Conservation (phyloP, 495 filamentous ascomycete species). For the Acidiella bohemica region DNA sequence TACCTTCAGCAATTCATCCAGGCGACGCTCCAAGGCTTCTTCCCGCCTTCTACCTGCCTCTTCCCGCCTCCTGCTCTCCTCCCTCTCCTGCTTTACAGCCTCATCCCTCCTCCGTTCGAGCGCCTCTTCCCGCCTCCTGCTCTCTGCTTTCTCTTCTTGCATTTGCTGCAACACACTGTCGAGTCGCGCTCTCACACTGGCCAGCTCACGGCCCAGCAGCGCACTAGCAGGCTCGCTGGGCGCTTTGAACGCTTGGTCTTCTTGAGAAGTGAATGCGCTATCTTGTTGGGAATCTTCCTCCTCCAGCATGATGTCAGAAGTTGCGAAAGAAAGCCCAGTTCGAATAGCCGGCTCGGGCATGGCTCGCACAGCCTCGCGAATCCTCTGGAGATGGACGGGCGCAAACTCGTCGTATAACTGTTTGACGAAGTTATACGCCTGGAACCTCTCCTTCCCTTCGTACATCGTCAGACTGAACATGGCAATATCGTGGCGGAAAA, state of each 20-base stretch:
- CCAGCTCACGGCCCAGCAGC: not conserved
- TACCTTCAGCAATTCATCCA: not conserved
- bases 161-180: constrained; percentile 2
- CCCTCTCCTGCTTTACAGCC: not conserved
- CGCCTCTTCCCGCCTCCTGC: not conserved
- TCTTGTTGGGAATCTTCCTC: constrained; percentile 1
- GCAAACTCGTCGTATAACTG: constrained; percentile 5
- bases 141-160: not conserved
- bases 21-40: not conserved
- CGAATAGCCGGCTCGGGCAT: constrained; percentile 1
- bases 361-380: not conserved
- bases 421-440: constrained; percentile 2
- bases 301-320: constrained; percentile 1
- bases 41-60: not conserved
- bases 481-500: constrained; percentile 3
- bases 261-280: constrained; percentile 1
- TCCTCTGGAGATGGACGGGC: constrained; percentile 1
- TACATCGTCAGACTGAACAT: constrained; percentile 3
- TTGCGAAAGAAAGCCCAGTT: constrained; percentile 3
- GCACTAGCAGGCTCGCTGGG: constrained; percentile 4
- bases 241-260: not conserved
- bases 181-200: constrained; percentile 1
- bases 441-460: constrained; percentile 2
- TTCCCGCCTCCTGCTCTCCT: constrained; percentile 2
- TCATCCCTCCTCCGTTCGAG: constrained; percentile 2